These are phyloP conservation scores for Thelonectria olida DNA, from an alignment of 2,329 filamentous ascomycete species.

Conservation along the genomic window DNA sequence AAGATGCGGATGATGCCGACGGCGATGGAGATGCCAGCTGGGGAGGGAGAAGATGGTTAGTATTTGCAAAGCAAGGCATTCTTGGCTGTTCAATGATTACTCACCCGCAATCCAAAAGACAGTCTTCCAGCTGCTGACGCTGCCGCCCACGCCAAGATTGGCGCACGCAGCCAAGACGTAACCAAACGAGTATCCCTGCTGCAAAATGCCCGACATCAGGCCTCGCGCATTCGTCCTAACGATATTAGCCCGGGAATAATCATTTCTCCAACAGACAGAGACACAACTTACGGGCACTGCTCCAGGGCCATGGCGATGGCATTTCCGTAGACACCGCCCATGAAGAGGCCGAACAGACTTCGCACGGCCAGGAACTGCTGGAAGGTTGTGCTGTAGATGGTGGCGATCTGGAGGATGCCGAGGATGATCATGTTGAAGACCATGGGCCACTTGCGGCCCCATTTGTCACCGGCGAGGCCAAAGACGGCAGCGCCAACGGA, in stretches of 20 bases:
- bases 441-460: constrained; percentile 86
- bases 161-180: constrained; percentile 82
- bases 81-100: too few relatives aligned
- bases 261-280: constrained; percentile 27
- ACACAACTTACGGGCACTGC: constrained; percentile 67
- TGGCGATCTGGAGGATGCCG: constrained; percentile 74
- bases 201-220: constrained; percentile 82
- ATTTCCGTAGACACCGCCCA: constrained; percentile 84
- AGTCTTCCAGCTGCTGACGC: constrained; percentile 73
- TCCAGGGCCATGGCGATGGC: constrained; percentile 82
- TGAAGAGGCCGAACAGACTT: constrained; percentile 78
- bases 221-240: constrained; percentile 71
- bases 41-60: constrained; percentile 17
- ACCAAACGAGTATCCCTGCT: constrained; percentile 83
- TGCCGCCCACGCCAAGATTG: constrained; percentile 76
- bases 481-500: constrained; percentile 81
- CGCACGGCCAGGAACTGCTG: constrained; percentile 78
- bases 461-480: constrained; percentile 80
- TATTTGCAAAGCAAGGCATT: fast-evolving
- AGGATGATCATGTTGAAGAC: constrained; percentile 80
- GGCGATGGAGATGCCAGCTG: constrained; percentile 71
- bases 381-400: constrained; percentile 79
- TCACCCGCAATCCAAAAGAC: constrained; percentile 75
- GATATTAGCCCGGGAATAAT: constrained; percentile 32
- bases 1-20: constrained; percentile 73